phyloP scores from a whole-genome alignment of 176 grass and related monocot species.

The Puya raimondii region DNA sequence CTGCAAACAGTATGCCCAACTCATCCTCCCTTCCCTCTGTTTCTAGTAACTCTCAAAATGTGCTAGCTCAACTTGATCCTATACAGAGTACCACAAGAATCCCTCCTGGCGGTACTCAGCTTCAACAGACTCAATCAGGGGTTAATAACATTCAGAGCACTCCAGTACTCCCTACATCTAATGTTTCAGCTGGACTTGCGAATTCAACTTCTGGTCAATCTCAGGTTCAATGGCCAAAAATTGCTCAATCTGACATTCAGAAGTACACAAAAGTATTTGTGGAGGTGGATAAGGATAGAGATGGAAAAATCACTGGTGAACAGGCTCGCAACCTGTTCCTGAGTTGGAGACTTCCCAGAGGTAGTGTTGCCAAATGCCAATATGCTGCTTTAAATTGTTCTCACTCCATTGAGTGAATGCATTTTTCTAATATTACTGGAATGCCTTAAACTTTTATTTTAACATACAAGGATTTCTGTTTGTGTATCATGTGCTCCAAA shows the following conservation, averaged over 20 bases:
- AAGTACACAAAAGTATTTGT: conserved; percentile 96
- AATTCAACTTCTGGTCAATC: conserved; percentile 32
- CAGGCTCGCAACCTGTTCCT: conserved; percentile 92
- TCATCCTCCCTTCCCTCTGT: conserved; percentile 35
- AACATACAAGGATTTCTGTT: background rate
- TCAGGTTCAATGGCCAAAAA: conserved; percentile 71
- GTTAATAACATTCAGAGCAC: conserved; percentile 21
- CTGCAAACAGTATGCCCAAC: conserved; percentile 18
- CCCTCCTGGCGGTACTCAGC: conserved; percentile 37
- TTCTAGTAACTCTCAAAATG: conserved; percentile 44
- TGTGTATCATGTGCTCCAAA: background rate
- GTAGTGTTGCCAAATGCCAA: conserved; percentile 25
- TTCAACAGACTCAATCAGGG: conserved; percentile 45
- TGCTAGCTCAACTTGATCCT: conserved; percentile 46
- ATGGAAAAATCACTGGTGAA: conserved; percentile 90
- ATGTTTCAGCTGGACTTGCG: conserved; percentile 33
- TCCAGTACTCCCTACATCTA: conserved; percentile 19
- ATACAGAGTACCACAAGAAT: conserved; percentile 27
- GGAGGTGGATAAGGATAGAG: conserved; percentile 86
- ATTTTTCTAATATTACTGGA: conserved; percentile 5
- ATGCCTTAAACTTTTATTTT: background rate
- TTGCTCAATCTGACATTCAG: conserved; percentile 81
- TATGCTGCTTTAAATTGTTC: conserved; percentile 19
- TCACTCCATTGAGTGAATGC: conserved; percentile 7
- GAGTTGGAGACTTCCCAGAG: conserved; percentile 99